These are phyloP conservation scores for Malus sylvestris DNA, from an alignment of 306 rosid genomes.

Conservation along the genomic window DNA sequence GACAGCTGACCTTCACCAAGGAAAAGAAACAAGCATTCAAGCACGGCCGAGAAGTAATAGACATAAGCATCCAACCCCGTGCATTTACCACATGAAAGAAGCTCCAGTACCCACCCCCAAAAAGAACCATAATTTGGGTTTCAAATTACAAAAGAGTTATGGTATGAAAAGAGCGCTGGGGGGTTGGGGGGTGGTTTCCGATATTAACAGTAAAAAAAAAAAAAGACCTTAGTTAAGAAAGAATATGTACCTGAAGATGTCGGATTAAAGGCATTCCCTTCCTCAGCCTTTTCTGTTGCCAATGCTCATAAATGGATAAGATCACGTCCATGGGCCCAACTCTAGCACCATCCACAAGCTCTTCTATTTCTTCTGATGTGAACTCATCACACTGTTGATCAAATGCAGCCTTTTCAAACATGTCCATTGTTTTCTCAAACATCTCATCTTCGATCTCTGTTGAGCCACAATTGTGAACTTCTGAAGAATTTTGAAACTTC, in stretches of 20 bases:
- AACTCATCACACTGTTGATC: constrained; percentile 53
- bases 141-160: not conserved
- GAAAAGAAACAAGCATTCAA: not conserved
- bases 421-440: constrained; percentile 76
- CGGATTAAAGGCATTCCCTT: constrained; percentile 85
- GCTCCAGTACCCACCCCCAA: not conserved
- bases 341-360: constrained; percentile 32
- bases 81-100: not conserved
- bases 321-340: constrained; percentile 38
- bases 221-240: not conserved
- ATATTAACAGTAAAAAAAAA: not conserved
- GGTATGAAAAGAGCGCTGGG: not conserved
- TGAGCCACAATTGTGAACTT: constrained; percentile 22
- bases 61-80: not conserved
- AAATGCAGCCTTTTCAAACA: constrained; percentile 88
- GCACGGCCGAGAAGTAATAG: not conserved
- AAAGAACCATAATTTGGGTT: not conserved
- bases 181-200: too few species aligned
- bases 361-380: constrained; percentile 66
- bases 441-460: constrained; percentile 44
- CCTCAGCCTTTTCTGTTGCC: constrained; percentile 66
- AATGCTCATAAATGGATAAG: constrained; percentile 58
- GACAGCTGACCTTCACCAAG: not conserved
- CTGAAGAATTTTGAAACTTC: constrained; percentile 31
- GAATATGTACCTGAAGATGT: constrained; percentile 69